These are phyloP conservation scores for Arxiozyma slooffiae DNA, from an alignment of 1,139 yeast species.

Conservation along the genomic window DNA sequence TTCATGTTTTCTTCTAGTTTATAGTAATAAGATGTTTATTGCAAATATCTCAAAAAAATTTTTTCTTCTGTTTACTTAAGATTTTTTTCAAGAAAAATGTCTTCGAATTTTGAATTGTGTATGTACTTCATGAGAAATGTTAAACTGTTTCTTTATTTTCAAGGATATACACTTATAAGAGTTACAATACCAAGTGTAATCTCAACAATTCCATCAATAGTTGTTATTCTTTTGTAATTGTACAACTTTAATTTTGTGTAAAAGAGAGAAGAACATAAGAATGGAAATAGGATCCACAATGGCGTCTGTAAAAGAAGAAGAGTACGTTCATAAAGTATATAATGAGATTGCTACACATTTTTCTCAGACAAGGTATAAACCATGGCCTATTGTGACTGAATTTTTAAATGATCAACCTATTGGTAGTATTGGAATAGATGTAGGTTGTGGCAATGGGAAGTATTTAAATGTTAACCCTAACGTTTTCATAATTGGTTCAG, in stretches of 20 bases:
- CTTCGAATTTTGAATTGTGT: too few species aligned
- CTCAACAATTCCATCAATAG: neutral
- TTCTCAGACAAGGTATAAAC: constrained; percentile 87
- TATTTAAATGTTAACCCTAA: constrained; percentile 64
- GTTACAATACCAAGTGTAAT: neutral
- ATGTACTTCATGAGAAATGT: neutral
- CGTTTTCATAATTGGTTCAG: constrained; percentile 69
- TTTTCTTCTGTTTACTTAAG: too few species aligned
- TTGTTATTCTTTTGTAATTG: neutral
- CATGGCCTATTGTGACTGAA: constrained; percentile 90
- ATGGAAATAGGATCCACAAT: constrained; percentile 10
- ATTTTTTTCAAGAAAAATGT: too few species aligned
- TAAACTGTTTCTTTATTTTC: neutral
- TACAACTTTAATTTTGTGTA: neutral
- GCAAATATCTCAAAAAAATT: too few species aligned
- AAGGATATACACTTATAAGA: neutral
- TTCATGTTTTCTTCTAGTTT: too few species aligned
- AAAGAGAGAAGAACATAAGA: neutral
- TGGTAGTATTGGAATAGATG: constrained; percentile 54
- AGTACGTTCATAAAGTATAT: constrained; percentile 80
- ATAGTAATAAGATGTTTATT: too few species aligned
- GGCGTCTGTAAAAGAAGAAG: constrained; percentile 57
- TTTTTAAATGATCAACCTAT: constrained; percentile 40
- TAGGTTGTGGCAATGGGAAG: constrained; percentile 97
- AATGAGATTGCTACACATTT: constrained; percentile 88